Evolutionary conservation across 169 alveolate species (phyloP), one percentile per base, ranked within the genome.

Genomic region (Cryptosporidium baileyi): DNA sequence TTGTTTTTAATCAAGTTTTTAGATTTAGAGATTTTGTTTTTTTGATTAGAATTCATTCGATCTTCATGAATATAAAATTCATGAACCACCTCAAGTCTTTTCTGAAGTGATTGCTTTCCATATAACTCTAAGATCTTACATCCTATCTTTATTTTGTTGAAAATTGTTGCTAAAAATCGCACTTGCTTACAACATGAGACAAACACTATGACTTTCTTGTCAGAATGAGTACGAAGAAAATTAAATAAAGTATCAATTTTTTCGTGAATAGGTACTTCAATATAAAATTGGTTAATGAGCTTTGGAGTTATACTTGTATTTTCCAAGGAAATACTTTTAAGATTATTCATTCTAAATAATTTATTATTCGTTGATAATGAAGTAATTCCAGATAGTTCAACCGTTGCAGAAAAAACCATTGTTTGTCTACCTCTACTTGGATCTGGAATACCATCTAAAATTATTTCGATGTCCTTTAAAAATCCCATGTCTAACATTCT

Each of bases 381-480:
- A 1, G 32, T 30, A 60, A 91, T 88, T 67, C 88, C 81, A 17
- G 91, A 43, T 60, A 82, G 80, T 15, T 89, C 90, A 61, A 93
- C 80, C 15, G 99, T 97, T 26, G 99, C 99, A 3, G 98, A 96
- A 91, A 97, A 96, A 22, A 97, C 90, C 62, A 95, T 54, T 51
- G 97, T 95, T 88, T 94, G 93, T 62, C 95, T 89, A 36, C 91
- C 91, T 2, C 36, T 3, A 15, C 34, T 13, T 51, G 89, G 15
- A 22, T 94, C 88, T 30, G 96, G 97, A 13, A 97, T 79, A 60
- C 93, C 91, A 26, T 88, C 89, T 79, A 97, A 82, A 82, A 97
- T 95, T 63, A 90, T 67, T 51, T 93, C 89, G 60, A 95, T 67
- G 17, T 95, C 92, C 32, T 94, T 95, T 88, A 89, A 89, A 88